These are phyloP conservation scores for Aspergillus novofumigatus DNA, from an alignment of 2,329 filamentous ascomycete species.

Conservation along the genomic window DNA sequence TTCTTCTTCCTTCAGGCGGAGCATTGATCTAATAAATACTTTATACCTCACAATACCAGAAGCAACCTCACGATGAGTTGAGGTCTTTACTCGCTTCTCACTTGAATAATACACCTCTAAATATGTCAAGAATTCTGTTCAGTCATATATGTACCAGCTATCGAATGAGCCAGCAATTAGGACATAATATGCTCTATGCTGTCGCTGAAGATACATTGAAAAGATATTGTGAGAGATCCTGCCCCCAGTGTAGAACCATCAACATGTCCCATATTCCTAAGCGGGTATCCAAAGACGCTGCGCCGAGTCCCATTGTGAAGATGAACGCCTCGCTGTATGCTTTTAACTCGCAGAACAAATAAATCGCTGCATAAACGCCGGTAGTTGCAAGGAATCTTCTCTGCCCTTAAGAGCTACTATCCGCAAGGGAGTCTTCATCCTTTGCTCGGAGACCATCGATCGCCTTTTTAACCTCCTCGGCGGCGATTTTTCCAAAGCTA, in stretches of 20 bases:
- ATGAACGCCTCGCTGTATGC: slow-evolving; percentile 18
- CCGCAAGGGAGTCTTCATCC: slow-evolving; percentile 12
- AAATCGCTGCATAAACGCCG: slow-evolving; percentile 18
- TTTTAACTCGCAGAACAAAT: slow-evolving; percentile 4
- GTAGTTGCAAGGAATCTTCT: slow-evolving; percentile 12
- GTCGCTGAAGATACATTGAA: background rate
- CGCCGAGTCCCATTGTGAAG: background rate
- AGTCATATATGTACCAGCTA: background rate
- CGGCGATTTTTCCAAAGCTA: slow-evolving; percentile 72
- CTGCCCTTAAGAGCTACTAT: slow-evolving; percentile 13
- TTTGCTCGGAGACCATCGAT: slow-evolving; percentile 44
- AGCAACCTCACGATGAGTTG: too few relatives aligned
- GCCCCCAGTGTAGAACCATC: background rate
- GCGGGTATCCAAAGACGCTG: background rate
- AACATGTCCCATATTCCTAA: background rate
- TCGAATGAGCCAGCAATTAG: background rate
- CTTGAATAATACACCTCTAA: background rate
- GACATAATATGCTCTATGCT: background rate
- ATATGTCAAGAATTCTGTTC: background rate
- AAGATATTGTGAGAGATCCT: background rate
- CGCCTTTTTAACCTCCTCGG: slow-evolving; percentile 72
- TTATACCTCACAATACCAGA: too few relatives aligned
- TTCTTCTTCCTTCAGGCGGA: background rate
- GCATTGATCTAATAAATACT: background rate
- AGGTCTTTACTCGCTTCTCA: too few relatives aligned